phyloP scores from a whole-genome alignment of 768 basidiomycete genomes.

The Agrocybe pediades region DNA sequence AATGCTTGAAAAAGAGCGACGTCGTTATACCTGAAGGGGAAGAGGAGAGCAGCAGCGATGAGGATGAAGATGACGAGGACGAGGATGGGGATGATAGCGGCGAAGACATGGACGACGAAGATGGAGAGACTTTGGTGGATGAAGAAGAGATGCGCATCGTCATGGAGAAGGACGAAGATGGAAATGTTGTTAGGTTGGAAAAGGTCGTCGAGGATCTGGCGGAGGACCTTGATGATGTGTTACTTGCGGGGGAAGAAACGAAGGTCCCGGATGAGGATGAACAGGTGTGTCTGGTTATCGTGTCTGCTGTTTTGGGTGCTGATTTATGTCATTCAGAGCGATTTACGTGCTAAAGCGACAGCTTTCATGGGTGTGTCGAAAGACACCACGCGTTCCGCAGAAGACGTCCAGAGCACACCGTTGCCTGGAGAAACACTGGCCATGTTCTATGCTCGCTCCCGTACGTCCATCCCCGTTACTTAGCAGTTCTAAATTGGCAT shows the following conservation, averaged over 20 bases:
- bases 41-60: constrained; percentile 62
- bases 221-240: not conserved
- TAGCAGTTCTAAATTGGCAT: not conserved
- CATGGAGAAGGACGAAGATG: constrained; percentile 10
- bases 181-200: not conserved
- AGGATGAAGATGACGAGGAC: constrained; percentile 59
- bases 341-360: constrained; percentile 35
- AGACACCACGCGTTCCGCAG: constrained; percentile 57
- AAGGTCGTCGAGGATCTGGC: not conserved
- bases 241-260: not conserved
- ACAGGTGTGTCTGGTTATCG: not conserved
- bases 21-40: constrained; percentile 64
- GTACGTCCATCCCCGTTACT: constrained; percentile 41
- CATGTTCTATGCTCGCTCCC: constrained; percentile 79
- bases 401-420: constrained; percentile 76
- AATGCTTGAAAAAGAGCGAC: constrained; percentile 70
- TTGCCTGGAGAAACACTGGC: constrained; percentile 84
- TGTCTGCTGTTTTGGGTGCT: not conserved
- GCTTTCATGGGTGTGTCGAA: constrained; percentile 64
- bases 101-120: constrained; percentile 45
- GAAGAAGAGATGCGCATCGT: constrained; percentile 24
- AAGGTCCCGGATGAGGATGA: not conserved
- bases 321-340: constrained; percentile 22
- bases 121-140: constrained; percentile 29
- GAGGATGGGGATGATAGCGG: constrained; percentile 60